A percentile compares a stretch with the other conserved stretches of the same genome.
Evolutionary conservation across 75 land plant genomes (phyloP).

Genomic region (Pseudotsuga menziesii): DNA sequence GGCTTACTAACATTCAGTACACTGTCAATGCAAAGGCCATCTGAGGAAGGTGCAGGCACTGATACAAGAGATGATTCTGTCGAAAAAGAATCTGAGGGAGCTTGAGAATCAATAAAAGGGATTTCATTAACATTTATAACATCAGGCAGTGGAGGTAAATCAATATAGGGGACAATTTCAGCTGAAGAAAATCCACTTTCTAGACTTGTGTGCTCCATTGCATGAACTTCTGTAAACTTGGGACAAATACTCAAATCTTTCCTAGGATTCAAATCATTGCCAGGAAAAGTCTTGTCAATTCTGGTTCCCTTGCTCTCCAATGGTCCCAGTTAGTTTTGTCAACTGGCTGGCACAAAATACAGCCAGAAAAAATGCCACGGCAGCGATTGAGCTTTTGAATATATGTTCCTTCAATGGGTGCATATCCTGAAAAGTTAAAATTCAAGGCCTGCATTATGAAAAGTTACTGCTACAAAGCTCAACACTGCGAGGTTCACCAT

Average conservation of each 20-base stretch:
- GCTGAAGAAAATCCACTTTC: not conserved
- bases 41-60: conserved; percentile 5
- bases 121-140: not conserved
- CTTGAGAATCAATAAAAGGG: not conserved
- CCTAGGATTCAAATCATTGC: too few species aligned
- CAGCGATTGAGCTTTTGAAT: conserved; percentile 53
- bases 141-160: not conserved
- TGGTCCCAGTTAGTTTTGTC: conserved; percentile 49
- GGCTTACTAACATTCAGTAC: too few species aligned
- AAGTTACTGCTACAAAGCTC: too few species aligned
- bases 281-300: too few species aligned
- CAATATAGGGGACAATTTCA: not conserved
- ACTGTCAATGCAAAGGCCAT: not conserved
- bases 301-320: too few species aligned
- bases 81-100: not conserved
- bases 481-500: too few species aligned
- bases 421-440: too few species aligned
- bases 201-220: not conserved
- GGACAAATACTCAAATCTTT: not conserved
- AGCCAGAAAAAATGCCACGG: conserved; percentile 47
- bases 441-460: too few species aligned
- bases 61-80: too few species aligned
- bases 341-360: conserved; percentile 67
- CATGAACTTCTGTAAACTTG: not conserved
- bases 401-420: conserved; percentile 32